Percentiles rank a stretch among this genome's conserved stretches.
Evolutionary conservation across 108 stramenopile genomes (phyloP).

Genomic region (Bacterosira constricta): DNA sequence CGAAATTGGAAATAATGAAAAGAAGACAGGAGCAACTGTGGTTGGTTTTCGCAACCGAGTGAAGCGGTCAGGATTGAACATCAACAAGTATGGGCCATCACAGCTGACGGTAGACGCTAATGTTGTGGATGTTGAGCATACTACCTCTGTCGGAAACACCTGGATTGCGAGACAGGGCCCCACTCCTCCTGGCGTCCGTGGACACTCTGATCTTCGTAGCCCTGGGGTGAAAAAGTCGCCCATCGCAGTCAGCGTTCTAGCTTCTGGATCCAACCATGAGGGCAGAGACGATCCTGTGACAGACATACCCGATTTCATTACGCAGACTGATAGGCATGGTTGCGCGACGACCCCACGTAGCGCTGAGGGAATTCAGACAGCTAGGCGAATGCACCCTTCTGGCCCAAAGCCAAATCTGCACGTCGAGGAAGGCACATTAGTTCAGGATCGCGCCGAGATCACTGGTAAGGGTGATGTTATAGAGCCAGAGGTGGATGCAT

Average conservation of each 20-base stretch:
- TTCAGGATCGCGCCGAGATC: slow-evolving; percentile 28
- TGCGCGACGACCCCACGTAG: slow-evolving; percentile 78
- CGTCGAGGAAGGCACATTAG: slow-evolving; percentile 32
- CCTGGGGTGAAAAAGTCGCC: slow-evolving; percentile 80
- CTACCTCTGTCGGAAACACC: slow-evolving; percentile 15
- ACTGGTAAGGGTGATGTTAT: slow-evolving; percentile 35
- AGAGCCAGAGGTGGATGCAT: slow-evolving; percentile 59
- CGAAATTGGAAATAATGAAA: slow-evolving; percentile 17
- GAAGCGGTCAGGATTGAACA: slow-evolving; percentile 8
- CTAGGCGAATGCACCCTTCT: slow-evolving; percentile 56
- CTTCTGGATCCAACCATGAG: neutral
- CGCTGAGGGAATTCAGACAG: slow-evolving; percentile 53
- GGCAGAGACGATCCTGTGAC: slow-evolving; percentile 15
- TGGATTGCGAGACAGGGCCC: slow-evolving; percentile 17
- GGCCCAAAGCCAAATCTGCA: slow-evolving; percentile 61
- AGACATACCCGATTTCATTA: slow-evolving; percentile 84
- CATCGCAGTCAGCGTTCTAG: slow-evolving; percentile 23
- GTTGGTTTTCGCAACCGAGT: slow-evolving; percentile 25
- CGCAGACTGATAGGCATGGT: slow-evolving; percentile 86
- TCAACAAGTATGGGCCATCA: slow-evolving; percentile 6
- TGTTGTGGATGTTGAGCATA: slow-evolving; percentile 31
- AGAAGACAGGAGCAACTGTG: slow-evolving; percentile 1
- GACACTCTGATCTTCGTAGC: slow-evolving; percentile 69
- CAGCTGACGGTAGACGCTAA: slow-evolving; percentile 18
- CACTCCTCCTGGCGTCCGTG: slow-evolving; percentile 61